Conservation (phyloP, 192 early-diverging fungal genomes). For the Backusella circina region DNA sequence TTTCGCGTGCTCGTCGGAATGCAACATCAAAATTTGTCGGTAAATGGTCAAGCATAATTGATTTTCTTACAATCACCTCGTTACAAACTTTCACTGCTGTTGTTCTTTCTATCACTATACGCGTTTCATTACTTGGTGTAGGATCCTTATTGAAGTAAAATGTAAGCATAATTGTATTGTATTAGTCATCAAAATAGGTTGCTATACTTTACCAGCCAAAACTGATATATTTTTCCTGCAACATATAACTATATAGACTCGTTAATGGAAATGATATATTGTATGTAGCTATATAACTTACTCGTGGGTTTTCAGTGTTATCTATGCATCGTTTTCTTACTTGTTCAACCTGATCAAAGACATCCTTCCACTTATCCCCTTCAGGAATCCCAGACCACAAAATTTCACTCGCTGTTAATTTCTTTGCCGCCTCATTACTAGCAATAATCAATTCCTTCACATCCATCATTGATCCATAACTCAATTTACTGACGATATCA, state of each 20-base stretch:
- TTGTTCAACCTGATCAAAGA: conserved; percentile 38
- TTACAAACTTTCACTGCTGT: conserved; percentile 18
- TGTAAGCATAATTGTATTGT: background rate
- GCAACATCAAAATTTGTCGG: conserved; percentile 35
- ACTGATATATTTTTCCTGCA: conserved; percentile 35
- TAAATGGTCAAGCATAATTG: conserved; percentile 35
- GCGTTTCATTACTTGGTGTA: conserved; percentile 28
- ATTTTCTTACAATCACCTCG: conserved; percentile 31
- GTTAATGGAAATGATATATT: background rate
- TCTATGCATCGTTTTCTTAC: conserved; percentile 28
- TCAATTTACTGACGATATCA: conserved; percentile 52
- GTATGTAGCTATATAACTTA: conserved; percentile 8
- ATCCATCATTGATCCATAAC: conserved; percentile 57
- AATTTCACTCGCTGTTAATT: conserved; percentile 41
- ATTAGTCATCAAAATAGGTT: background rate
- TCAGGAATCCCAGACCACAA: conserved; percentile 35
- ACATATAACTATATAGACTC: conserved; percentile 26
- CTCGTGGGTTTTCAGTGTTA: conserved; percentile 39
- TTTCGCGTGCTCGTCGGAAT: conserved; percentile 27
- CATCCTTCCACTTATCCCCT: conserved; percentile 40
- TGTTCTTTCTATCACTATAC: conserved; percentile 33
- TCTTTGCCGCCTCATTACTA: conserved; percentile 42
- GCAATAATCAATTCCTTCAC: conserved; percentile 48
- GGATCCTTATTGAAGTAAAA: conserved; percentile 20
- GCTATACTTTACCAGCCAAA: conserved; percentile 30